Evolutionary conservation across 202 grass and related monocot species (phyloP).

Genomic region (Alloteropsis angusta): DNA sequence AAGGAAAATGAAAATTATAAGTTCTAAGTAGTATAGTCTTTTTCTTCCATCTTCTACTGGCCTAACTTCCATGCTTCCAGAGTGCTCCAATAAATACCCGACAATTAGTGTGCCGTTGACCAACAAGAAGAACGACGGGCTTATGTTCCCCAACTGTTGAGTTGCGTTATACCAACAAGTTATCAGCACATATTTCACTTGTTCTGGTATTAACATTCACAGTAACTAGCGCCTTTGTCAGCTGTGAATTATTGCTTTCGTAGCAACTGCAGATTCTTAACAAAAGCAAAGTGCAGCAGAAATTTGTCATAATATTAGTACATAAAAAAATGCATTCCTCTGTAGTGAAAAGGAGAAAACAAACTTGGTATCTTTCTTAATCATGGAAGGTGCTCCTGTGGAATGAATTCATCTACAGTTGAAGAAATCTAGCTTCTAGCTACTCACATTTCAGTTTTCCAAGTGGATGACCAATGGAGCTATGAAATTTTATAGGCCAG

Average conservation of each 20-base stretch:
- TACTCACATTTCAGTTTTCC: constrained; percentile 15
- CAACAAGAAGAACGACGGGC: not conserved
- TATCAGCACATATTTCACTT: not conserved
- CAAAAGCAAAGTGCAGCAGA: constrained; percentile 15
- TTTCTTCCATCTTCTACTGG: not conserved
- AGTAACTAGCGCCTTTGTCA: constrained; percentile 8
- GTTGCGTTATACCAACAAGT: constrained; percentile 7
- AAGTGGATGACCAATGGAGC: constrained; percentile 11
- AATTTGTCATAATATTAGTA: not conserved
- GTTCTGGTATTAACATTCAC: not conserved
- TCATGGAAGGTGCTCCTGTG: constrained; percentile 20
- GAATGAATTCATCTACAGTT: constrained; percentile 35
- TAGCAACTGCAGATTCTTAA: not conserved
- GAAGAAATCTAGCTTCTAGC: constrained; percentile 28
- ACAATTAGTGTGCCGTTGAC: not conserved
- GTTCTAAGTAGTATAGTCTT: not conserved
- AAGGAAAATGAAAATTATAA: not conserved
- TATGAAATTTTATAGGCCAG: constrained; percentile 35
- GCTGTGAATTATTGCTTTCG: not conserved
- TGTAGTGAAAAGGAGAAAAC: not conserved
- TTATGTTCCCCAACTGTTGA: not conserved
- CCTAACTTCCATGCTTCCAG: not conserved
- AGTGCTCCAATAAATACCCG: not conserved
- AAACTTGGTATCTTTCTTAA: constrained; percentile 22
- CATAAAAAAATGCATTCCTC: not conserved